Base-by-base conservation (phyloP, 441 rosid genomes). In the Adansonia gregorii region DNA sequence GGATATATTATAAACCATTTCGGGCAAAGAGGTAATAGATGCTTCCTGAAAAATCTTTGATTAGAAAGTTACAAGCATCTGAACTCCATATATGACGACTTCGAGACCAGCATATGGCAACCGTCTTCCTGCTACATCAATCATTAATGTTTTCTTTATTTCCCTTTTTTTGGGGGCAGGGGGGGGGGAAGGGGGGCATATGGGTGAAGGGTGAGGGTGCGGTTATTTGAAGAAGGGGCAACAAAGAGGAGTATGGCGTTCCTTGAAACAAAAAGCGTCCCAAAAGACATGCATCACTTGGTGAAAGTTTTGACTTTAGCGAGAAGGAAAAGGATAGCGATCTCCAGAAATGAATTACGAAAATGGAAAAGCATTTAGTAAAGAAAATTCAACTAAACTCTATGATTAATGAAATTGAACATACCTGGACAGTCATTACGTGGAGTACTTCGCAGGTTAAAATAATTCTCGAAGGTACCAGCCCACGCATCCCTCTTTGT, bases 401-500 rank as follows among this genome's bases (percentile, higher is more conserved):
- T 69, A 27, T 9, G 2, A 60, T 41, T 19, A 73, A 67, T 41
- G 46, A 65, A 55, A 77, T 45, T 8, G 60, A 66, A 65, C 86
- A 80, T 59, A 93, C 99, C 98, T 86, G 97, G 98, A 86, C 99
- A 95, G 83, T 95, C 98, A 41, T 86, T 83, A n/a, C 99, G 99
- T 0, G 97, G 97, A 77, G 92, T 83, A 48, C 82, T 82, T 2
- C 98, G 98, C 48, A 92, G 79, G 72, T 65, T 22, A 71, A 95
- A 89, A 85, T 87, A 88, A 24, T 82, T 85, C 79, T 93, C 99
- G 8, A 95, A 95, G 39, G 90, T 95, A 74, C 95, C 97, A 77
- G 99, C 99, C 98, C 98, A 95, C 2, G 98, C 98, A 84, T 95
- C 99, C 82, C 99, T 91, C 87, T 93, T 95, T 1, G 98, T 92